Base-by-base conservation (phyloP, 768 basidiomycete species). In the Gelatoporia subvermispora region DNA sequence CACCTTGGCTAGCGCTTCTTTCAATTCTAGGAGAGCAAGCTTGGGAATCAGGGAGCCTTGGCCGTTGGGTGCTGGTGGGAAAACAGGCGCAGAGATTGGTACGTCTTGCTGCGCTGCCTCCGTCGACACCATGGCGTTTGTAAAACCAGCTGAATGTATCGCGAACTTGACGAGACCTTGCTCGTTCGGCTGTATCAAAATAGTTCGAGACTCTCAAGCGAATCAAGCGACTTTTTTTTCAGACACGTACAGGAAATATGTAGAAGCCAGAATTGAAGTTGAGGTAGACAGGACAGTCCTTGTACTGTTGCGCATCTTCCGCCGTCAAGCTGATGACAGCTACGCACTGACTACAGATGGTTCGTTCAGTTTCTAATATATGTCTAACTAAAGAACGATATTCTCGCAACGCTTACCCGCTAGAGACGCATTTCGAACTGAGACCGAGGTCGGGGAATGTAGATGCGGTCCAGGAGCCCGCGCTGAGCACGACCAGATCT, bases 401-500 rank as follows among this genome's bases (percentile, higher is more conserved):
- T 31, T 5, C 28, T 31, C 28, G 2, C 3, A 17, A 8, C 38
- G 56, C 75, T 61, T 54, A 93, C 93, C 93, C 94, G 17, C 90
- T 93, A 2, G 94, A 89, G 8, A 84, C 66, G 52, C 84, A 84
- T 20, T 65, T 69, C 2, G 68, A 61, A 15, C 73, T 68, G 35
- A 87, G 59, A 11, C 69, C 65, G 8, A 84, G 65, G 35, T 76
- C 75, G 8, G 84, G 81, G 60, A 94, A 90, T 1, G 83, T 64
- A 1, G 84, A 84, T 8, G 88, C 80, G 1, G 92, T 93, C 95
- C 94, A 96, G 4, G 85, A 78, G 20, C 93, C 92, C 13, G 82
- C 71, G 8, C 89, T 81, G 28, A 93, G 63, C 23, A 95, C 70
- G 8, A 91, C 75, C 41, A 81, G 55, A 45, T 83, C 77, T 1